Base-by-base conservation (phyloP, 257 asterid species). In the Verbena officinalis region DNA sequence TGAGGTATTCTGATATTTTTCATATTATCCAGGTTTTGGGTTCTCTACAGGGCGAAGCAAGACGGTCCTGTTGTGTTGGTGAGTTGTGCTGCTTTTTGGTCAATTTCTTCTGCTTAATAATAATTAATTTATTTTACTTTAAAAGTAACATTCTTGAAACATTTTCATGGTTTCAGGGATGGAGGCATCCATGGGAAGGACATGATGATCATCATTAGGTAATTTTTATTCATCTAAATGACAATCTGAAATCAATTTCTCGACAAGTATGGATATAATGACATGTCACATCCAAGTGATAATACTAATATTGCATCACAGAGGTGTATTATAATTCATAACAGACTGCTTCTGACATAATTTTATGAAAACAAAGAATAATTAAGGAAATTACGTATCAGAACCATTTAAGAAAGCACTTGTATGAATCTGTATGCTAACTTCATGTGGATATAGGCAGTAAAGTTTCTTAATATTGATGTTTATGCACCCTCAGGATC, bases 111-210 rank as follows among this genome's bases (percentile, higher is more conserved):
- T 42, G 40, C 55, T 55, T 64, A 23, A 49, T 52, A 50, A 15
- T 9, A 40, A 40, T 27, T 9, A 40, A 40, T 27, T 17, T 53
- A 19, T 39, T 46, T 34, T n/a, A 49, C 55, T 53, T 54, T 67
- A 2, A 13, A 64, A 68, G 60, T 75, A 27, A 75, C 57, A 34
- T 22, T 38, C 15, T 19, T 16, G 9, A 48, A 54, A 9, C 36
- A n/a, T 38, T 59, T 72, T 69, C 64, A 23, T 61, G 54, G 61
- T 79, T 30, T 39, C 72, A 90, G 97, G 97, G 97, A 50, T 87
- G 87, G 95, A 87, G 97, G 81, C 95, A 90, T 79, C 97, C 97
- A 19, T 90, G 97, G 97, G 97, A 90, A 14, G 91, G 97, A 31
- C 95, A 90, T 77, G 97, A 81, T 23, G 96, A 83, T 70, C 96